Evolutionary conservation across 2,329 filamentous ascomycete genomes (phyloP), one percentile per base, ranked within the genome.

Genomic region (Diaporthe ilicicola): DNA sequence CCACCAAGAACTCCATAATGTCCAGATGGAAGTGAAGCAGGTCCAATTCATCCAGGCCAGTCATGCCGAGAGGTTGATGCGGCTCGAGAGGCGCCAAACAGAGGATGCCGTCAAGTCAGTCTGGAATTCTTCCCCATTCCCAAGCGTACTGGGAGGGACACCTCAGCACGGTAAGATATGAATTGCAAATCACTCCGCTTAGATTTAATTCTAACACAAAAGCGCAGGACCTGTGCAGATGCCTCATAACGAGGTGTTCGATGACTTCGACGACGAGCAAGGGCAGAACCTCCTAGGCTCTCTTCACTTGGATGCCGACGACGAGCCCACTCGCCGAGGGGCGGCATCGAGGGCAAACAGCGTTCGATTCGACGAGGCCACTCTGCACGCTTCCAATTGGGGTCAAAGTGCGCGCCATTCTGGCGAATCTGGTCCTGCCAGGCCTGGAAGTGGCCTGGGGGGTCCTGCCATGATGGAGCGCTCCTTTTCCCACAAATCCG

Each of bases 311-410:
- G 95, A 97, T 74, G 88, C 92, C 6, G 95, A 97, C 73, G 94
- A 98, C 73, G 93, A 95, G 78, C 93, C 93, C 39, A 91, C 94
- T 70, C 90, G 94, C 46, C 90, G 95, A 74, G 94, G 96, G 67
- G 94, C 93, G 24, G 92, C 94, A 22, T 99, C 96, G 22, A 89
- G 96, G 76, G 95, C 96, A 59, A 98, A 98, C 79, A 98, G 96
- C 78, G 96, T 99, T 75, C 93, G 96, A 46, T 99, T 99, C 77
- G 96, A 98, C 78, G 95, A 98, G 80, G 97, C 94, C 78, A 95
- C 95, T 17, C 90, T 97, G 76, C 94, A 97, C 76, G 93, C 94
- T 59, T 94, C 89, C 10, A 89, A 94, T 80, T 97, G 96, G 89
- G 92, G 84, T 46, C 94, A 97, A 77, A 90, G 90, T 74, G 93